Evolutionary conservation across 2,329 filamentous ascomycete species (phyloP).

Genomic region (Monilinia vaccinii-corymbosi): DNA sequence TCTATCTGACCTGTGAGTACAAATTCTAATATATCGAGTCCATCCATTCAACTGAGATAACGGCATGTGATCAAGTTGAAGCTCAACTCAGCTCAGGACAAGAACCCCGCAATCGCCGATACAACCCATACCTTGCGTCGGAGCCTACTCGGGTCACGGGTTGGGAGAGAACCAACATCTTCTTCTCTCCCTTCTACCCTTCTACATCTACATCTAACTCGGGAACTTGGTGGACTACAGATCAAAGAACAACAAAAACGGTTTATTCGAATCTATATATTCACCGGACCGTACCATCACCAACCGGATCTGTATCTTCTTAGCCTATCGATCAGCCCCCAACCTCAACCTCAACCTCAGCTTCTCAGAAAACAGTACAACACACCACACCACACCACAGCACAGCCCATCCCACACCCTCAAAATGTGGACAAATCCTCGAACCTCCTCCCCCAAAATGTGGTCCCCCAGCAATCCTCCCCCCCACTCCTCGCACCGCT

Average conservation of each 20-base stretch:
- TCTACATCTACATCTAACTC: too few species aligned
- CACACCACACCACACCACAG: neutral
- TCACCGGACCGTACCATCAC: neutral
- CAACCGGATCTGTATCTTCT: neutral
- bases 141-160: neutral
- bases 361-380: neutral
- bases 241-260: too few species aligned
- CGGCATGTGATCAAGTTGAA: neutral
- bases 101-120: slow-evolving; percentile 3
- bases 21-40: too few species aligned
- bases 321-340: too few species aligned
- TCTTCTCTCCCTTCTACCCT: too few species aligned
- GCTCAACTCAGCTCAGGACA: neutral
- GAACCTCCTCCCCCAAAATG: neutral
- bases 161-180: too few species aligned
- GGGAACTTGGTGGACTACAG: too few species aligned
- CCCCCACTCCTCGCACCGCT: neutral
- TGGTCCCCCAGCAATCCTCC: neutral
- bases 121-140: neutral
- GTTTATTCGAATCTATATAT: too few species aligned
- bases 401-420: neutral
- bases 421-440: slow-evolving; percentile 3
- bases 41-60: neutral
- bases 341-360: neutral
- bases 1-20: too few species aligned